Evolutionary conservation across 352 stramenopile species (phyloP), one percentile per base, ranked within the genome.

Genomic region (Phytophthora fragariaefolia): DNA sequence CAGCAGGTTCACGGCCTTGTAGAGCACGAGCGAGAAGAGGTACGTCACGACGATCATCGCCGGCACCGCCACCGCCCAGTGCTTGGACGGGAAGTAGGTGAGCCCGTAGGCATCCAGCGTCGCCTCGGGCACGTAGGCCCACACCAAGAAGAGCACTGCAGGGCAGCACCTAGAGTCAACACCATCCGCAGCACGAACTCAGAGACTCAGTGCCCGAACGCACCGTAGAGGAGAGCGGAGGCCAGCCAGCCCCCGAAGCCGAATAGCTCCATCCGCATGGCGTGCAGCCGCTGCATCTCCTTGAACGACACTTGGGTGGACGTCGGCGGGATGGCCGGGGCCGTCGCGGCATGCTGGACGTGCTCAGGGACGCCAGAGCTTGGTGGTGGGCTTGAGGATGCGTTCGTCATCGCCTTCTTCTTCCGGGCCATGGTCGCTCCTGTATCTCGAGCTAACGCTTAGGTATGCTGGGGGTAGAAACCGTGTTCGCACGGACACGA

Each of bases 81-180:
- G 91, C 74, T 96, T 96, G 54, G 85, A 93, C 26, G 91, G 89
- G 53, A 94, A 90, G 75, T 97, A 97, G 45, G 91, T 95, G 38
- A 96, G 78, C 0, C 91, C 91, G 66, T 96, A 90, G 2, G 77
- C 74, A 32, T 85, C 66, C 30, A 97, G 71, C 42, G 87, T 91
- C 46, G 63, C 55, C 50, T 97, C 89, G 0, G 91, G 89, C 10
- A 97, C 66, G 53, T 96, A 97, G 15, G 91, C 90, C 91, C 91
- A 97, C 47, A 93, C 67, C 28, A 97, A 74, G 69, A 95, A 97
- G 20, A 93, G 66, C 51, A 91, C 88, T 96, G 36, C 38, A 64
- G 2, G n/a, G 55, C 38, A 63, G 2, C 18, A 57, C 38, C 6
- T 13, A 47, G 55, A n/a, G 7, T 15, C 18, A 17, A 55, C 15